Base-by-base conservation (phyloP, 257 asterid genomes). In the Solanum neorickii region DNA sequence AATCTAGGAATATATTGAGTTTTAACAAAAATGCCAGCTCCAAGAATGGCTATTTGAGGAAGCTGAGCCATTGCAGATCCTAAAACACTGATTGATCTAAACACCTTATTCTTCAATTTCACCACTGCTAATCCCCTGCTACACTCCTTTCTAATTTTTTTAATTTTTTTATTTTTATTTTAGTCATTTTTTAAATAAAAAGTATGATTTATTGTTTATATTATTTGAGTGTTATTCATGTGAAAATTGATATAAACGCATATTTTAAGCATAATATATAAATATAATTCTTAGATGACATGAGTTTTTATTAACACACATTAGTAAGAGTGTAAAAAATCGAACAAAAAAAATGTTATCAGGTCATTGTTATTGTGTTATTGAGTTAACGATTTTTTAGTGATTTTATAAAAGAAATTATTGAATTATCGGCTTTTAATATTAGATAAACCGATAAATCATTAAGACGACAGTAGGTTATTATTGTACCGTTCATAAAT, bases 1-100 rank as follows among this genome's bases (percentile, higher is more conserved):
- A 96, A 91, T 91, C 98, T 91, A 15, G 99, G 99, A 75, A 96
- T 93, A 91, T 96, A 96, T 76, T 94, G 92, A 84, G 78, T 92
- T 89, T 91, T 92, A 3, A 94, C 98, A 87, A 96, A 96, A 85
- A 92, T 95, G 65, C 99, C 99, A 78, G 98, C 98, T 47, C 99
- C 99, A 76, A 96, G 87, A 39, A 96, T 94, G 35, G 99, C 98
- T 31, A 96, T 93, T 20, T 90, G 91, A 59, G 97, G 99, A 15
- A 44, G 91, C 88, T 84, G 77, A 83, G 92, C 94, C 96, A 93
- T 93, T 78, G 87, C 42, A 80, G 68, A 47, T 47, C 42, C 18
- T 47, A 20, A 27, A 47, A 0, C 6, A 44, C n/a, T 77, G 59
- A 3, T 23, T 21, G 82, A 69, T 69, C 75, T 69, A n/a, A 69